Conservation (phyloP, 2,329 filamentous ascomycete species). For the Ceratocystis cacaofunesta region DNA sequence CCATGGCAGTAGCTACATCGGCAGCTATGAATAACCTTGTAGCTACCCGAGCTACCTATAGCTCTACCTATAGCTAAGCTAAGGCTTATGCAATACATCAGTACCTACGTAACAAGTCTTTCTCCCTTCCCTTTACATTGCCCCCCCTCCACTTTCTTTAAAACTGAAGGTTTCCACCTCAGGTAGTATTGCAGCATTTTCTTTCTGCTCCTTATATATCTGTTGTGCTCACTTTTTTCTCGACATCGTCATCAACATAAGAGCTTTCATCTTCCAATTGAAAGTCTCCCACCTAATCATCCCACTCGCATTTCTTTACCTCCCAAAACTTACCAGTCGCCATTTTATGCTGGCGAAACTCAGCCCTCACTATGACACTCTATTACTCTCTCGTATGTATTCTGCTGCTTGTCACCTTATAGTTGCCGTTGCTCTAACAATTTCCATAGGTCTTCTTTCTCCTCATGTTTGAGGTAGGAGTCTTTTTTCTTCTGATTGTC, state of each 20-base stretch:
- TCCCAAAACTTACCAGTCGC: not conserved
- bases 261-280: not conserved
- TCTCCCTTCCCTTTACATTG: not conserved
- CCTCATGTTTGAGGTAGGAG: conserved; percentile 65
- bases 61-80: not conserved
- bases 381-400: conserved; percentile 39
- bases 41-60: not conserved
- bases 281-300: not conserved
- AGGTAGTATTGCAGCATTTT: not conserved
- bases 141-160: not conserved
- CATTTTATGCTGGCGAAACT: not conserved
- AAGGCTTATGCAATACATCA: not conserved
- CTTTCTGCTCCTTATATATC: not conserved
- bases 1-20: not conserved
- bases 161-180: conserved; percentile 9
- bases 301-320: not conserved
- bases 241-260: not conserved
- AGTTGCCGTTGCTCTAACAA: conserved; percentile 7
- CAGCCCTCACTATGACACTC: conserved; percentile 36
- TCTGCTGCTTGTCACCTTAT: not conserved
- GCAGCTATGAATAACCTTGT: not conserved
- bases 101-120: not conserved
- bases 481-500: conserved; percentile 68
- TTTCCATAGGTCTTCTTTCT: conserved; percentile 59
- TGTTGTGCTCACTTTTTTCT: not conserved